Evolutionary conservation across 2,329 filamentous ascomycete genomes (phyloP).

Genomic region (Nothophaeocryptopus gaeumannii): DNA sequence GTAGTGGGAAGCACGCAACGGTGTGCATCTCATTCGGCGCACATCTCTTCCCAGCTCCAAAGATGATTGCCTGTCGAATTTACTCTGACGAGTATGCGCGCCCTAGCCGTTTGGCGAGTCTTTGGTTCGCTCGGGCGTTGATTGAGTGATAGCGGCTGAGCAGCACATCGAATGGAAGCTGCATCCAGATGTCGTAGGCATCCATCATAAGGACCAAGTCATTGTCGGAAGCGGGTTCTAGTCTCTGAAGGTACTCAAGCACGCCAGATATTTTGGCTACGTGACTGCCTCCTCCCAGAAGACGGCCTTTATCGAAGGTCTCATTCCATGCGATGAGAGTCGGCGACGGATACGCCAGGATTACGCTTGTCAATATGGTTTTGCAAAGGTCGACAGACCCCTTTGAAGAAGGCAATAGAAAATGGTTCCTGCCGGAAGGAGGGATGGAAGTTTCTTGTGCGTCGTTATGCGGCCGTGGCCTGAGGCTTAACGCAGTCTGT

Average conservation of each 20-base stretch:
- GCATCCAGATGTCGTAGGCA: slow-evolving; percentile 30
- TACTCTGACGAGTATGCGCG: slow-evolving; percentile 38
- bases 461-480: no score
- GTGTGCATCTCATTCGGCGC: slow-evolving; percentile 43
- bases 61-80: slow-evolving; percentile 50
- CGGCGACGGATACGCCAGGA: slow-evolving; percentile 22
- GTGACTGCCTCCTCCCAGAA: slow-evolving; percentile 25
- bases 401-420: slow-evolving; percentile 22
- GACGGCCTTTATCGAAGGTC: slow-evolving; percentile 12
- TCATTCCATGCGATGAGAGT: slow-evolving; percentile 24
- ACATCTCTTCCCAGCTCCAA: slow-evolving; percentile 56
- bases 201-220: slow-evolving; percentile 29
- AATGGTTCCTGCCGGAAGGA: slow-evolving; percentile 20
- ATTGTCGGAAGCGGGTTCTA: slow-evolving; percentile 19
- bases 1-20: slow-evolving; percentile 51
- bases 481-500: no score
- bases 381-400: slow-evolving; percentile 22
- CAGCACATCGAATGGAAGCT: slow-evolving; percentile 24
- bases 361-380: slow-evolving; percentile 18
- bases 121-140: slow-evolving; percentile 38
- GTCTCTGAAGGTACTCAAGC: slow-evolving; percentile 16
- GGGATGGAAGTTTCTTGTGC: background rate
- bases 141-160: slow-evolving; percentile 25
- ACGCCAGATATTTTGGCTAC: slow-evolving; percentile 24
- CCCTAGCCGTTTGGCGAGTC: slow-evolving; percentile 41